Base-by-base conservation (phyloP, 164 flowering plant species). In the Pachysandra terminalis region DNA sequence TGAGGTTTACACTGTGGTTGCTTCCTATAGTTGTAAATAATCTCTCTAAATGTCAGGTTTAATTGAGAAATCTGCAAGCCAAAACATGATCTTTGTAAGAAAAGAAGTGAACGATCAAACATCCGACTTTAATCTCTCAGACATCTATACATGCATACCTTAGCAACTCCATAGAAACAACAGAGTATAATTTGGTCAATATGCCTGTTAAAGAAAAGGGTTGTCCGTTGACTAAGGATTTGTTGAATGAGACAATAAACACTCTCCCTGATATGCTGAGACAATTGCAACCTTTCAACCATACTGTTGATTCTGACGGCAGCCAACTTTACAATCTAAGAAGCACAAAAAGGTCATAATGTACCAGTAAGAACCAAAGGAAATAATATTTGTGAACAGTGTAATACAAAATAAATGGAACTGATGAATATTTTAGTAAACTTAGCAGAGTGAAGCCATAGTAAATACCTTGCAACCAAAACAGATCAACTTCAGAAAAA, bases 271-370 rank as follows among this genome's bases (percentile, higher is more conserved):
- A 86, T 77, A 68, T 86, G 87, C 68, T 85, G 93, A 61, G 97
- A 81, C 56, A 81, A 75, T 71, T 91, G 90, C 66, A 96, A 83
- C 82, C 93, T 84, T 75, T 96, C 99, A 71, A 90, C 87, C 96
- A 96, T 91, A 55, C 95, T 89, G 76, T 84, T 93, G 77, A 96
- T 88, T 82, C 99, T 90, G 60, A 93, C 97, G 69, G 98, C 99
- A 35, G 96, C 98, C 76, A 96, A 69, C 83, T 93, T 95, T 37
- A 82, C 74, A 56, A 95, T 90, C 98, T 95, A 67, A 19, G 40
- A 62, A 60, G 68, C 53, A 71, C 19, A 73, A 66, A 23, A 71
- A 64, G 54, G 17, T 53, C 49, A 22, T 28, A 57, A 25, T 53
- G 10, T 45, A 28, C 35, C 19, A 67, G 45, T 58, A 55, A 58